A percentile compares a stretch with the other conserved stretches of the same genome.
Conservation (phyloP, 805 yeast species). For the Saturnispora silvae region DNA sequence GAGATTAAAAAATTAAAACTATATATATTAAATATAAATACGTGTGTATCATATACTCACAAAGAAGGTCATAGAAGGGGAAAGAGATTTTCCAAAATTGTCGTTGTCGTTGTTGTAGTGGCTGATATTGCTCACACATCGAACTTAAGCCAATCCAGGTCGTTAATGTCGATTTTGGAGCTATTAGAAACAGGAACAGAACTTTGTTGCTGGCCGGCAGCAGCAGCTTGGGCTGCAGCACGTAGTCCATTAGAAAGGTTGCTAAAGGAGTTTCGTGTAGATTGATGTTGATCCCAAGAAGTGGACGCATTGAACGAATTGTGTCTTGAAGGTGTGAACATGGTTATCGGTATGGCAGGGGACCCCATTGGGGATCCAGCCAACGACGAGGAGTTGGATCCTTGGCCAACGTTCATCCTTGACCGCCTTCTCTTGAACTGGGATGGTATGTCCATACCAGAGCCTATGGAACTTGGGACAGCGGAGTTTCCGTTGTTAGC, state of each 20-base stretch:
- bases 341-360: constrained; percentile 9
- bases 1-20: too few relatives aligned
- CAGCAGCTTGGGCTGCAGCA: constrained; percentile 4
- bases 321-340: constrained; percentile 17
- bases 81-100: too few relatives aligned
- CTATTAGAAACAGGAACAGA: too few relatives aligned
- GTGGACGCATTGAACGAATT: constrained; percentile 19
- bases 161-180: constrained; percentile 14
- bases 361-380: constrained; percentile 16
- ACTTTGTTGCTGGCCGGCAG: not conserved
- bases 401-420: constrained; percentile 13
- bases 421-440: constrained; percentile 25
- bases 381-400: constrained; percentile 10
- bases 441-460: constrained; percentile 11
- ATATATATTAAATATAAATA: too few relatives aligned
- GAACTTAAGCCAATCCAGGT: constrained; percentile 28
- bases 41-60: too few relatives aligned
- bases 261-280: constrained; percentile 8
- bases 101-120: too few relatives aligned
- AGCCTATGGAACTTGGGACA: not conserved
- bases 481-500: too few relatives aligned
- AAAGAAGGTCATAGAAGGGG: too few relatives aligned
- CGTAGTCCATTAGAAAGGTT: constrained; percentile 15
- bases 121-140: constrained; percentile 18
- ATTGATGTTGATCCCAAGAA: constrained; percentile 3